These are phyloP conservation scores for Phanerochaete sordida DNA, from an alignment of 768 basidiomycete species.

Conservation along the genomic window DNA sequence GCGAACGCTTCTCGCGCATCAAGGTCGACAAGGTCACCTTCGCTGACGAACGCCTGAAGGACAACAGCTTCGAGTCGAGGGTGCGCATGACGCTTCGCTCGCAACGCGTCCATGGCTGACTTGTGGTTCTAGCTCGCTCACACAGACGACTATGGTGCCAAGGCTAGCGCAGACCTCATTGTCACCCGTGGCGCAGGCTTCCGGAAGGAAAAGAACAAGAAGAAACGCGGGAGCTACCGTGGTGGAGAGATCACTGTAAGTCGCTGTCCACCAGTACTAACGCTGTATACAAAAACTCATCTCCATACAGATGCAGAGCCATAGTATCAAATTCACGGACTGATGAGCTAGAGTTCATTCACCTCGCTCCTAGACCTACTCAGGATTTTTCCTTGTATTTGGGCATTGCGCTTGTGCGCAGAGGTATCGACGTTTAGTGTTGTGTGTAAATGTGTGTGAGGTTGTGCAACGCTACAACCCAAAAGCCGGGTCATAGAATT, in stretches of 20 bases:
- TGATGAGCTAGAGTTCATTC: conserved; percentile 7
- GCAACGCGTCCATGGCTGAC: conserved; percentile 2
- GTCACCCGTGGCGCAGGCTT: conserved; percentile 94
- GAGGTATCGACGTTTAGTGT: no score
- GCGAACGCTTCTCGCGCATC: conserved; percentile 78
- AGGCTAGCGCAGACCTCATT: conserved; percentile 82
- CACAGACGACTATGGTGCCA: conserved; percentile 81
- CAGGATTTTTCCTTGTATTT: not conserved
- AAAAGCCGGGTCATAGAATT: no score
- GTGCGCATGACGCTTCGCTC: conserved; percentile 29
- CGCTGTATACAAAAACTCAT: not conserved
- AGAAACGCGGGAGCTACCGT: conserved; percentile 91
- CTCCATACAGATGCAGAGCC: conserved; percentile 60
- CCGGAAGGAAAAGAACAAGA: conserved; percentile 99
- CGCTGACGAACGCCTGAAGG: conserved; percentile 44
- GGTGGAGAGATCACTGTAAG: conserved; percentile 94
- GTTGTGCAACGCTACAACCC: no score
- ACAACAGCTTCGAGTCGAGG: conserved; percentile 80
- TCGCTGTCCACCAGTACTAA: conserved; percentile 5
- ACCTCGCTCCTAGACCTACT: not conserved
- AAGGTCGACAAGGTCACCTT: conserved; percentile 57
- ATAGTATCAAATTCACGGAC: conserved; percentile 84
- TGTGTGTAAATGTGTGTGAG: not conserved
- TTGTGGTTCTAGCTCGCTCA: conserved; percentile 1
- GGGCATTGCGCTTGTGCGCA: no score